phyloP scores from a whole-genome alignment of 352 stramenopile species.

The Nothophytophthora sp. region DNA sequence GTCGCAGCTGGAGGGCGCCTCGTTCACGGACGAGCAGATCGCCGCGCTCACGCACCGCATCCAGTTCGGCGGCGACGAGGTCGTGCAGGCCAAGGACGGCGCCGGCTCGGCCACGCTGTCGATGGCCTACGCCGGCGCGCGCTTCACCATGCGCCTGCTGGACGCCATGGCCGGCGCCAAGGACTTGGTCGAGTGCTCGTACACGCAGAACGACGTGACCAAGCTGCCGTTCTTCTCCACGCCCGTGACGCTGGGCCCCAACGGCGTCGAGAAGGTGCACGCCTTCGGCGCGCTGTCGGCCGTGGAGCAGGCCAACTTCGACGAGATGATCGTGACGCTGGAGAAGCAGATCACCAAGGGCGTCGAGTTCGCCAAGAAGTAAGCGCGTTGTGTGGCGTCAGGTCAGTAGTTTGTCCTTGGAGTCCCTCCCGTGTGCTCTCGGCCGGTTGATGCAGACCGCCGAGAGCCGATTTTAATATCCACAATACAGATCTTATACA shows the following conservation, averaged over 20 bases:
- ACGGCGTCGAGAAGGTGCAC: conserved; percentile 96
- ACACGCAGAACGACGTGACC: conserved; percentile 96
- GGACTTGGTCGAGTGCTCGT: conserved; percentile 97
- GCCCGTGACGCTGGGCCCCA: conserved; percentile 94
- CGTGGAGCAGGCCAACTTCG: conserved; percentile 87
- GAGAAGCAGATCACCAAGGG: conserved; percentile 90
- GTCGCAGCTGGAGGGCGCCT: conserved; percentile 93
- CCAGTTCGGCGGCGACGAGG: conserved; percentile 94
- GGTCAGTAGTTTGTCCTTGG: too few species aligned
- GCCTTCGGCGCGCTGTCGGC: conserved; percentile 88
- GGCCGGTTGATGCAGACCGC: too few species aligned
- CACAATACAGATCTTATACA: too few species aligned
- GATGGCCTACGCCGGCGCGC: conserved; percentile 98
- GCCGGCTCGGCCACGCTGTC: conserved; percentile 98
- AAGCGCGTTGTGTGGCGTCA: too few species aligned
- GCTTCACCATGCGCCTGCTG: conserved; percentile 94
- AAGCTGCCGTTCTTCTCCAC: conserved; percentile 96
- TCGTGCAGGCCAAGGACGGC: conserved; percentile 97
- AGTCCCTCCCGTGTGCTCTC: too few species aligned
- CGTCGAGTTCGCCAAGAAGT: conserved; percentile 85
- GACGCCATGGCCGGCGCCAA: conserved; percentile 95
- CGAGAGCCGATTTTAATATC: too few species aligned
- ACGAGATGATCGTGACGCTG: conserved; percentile 89
- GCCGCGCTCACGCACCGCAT: conserved; percentile 96
- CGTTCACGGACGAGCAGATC: conserved; percentile 95